These are phyloP conservation scores for Butyriboletus loyo DNA, from an alignment of 768 basidiomycete species.

Conservation along the genomic window DNA sequence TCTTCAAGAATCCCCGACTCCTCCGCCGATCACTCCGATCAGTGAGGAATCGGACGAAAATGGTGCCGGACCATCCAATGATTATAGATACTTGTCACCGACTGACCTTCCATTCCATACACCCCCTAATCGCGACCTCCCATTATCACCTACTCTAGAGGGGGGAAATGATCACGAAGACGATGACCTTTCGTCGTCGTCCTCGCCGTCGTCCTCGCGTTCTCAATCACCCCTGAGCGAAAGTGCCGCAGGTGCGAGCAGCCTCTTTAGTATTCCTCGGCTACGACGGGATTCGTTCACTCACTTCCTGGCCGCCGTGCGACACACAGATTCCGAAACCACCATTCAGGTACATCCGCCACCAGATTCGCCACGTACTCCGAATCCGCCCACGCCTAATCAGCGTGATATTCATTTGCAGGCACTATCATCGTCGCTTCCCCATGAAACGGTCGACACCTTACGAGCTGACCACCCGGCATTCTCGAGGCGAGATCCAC, in stretches of 20 bases:
- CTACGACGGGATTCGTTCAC: constrained; percentile 63
- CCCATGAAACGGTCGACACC: constrained; percentile 17
- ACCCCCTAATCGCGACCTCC: constrained; percentile 47
- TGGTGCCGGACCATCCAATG: constrained; percentile 49
- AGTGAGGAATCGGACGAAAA: constrained; percentile 57
- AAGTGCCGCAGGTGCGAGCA: constrained; percentile 74
- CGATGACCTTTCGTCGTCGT: constrained; percentile 25
- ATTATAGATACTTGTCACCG: constrained; percentile 55
- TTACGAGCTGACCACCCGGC: constrained; percentile 31
- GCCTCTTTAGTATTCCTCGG: constrained; percentile 74
- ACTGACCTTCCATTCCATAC: constrained; percentile 63
- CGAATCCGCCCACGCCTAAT: constrained; percentile 84
- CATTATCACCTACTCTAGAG: constrained; percentile 35
- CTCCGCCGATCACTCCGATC: constrained; percentile 76
- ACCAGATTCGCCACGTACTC: constrained; percentile 75
- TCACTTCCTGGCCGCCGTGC: constrained; percentile 55
- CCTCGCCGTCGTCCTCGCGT: constrained; percentile 37
- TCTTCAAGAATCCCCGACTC: constrained; percentile 48
- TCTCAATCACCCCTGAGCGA: constrained; percentile 56
- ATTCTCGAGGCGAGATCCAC: constrained; percentile 63
- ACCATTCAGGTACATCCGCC: constrained; percentile 71
- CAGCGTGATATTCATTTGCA: constrained; percentile 78
- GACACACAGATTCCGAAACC: constrained; percentile 65
- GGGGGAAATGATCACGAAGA: constrained; percentile 24
- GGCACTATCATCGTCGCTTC: constrained; percentile 38